Conservation (phyloP, 1,284 basidiomycete genomes). For the Nidula niveotomentosa region DNA sequence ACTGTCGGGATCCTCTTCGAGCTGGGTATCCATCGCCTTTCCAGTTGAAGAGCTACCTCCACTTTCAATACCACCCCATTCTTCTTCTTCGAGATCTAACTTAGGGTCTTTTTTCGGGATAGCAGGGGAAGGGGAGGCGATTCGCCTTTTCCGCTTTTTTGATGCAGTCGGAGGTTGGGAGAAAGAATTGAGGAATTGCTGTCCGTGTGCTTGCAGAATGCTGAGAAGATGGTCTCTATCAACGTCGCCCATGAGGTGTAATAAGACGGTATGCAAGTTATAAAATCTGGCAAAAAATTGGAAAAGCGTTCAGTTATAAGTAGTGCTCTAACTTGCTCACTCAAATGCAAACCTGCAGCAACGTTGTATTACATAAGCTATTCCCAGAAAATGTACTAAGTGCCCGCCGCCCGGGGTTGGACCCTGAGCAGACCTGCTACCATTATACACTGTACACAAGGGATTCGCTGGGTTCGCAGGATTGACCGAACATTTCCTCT, state of each 20-base stretch:
- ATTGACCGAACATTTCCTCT: no score
- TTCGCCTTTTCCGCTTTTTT: conserved; percentile 22
- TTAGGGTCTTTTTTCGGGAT: conserved; percentile 10
- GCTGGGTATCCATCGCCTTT: background rate
- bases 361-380: background rate
- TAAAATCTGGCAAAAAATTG: no score
- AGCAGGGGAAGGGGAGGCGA: conserved; percentile 2
- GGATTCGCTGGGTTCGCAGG: no score
- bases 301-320: no score
- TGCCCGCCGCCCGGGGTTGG: no score
- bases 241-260: background rate
- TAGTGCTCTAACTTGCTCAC: no score
- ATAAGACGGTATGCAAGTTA: background rate
- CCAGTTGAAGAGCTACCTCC: background rate
- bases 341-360: no score
- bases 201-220: conserved; percentile 64
- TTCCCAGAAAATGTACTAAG: no score
- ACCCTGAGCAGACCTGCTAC: no score
- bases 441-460: no score
- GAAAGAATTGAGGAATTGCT: conserved; percentile 61
- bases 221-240: conserved; percentile 44
- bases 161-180: conserved; percentile 19
- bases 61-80: conserved; percentile 18
- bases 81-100: conserved; percentile 18
- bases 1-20: background rate